These are phyloP conservation scores for Blastomyces percursus DNA, from an alignment of 2,329 filamentous ascomycete genomes.

Conservation along the genomic window DNA sequence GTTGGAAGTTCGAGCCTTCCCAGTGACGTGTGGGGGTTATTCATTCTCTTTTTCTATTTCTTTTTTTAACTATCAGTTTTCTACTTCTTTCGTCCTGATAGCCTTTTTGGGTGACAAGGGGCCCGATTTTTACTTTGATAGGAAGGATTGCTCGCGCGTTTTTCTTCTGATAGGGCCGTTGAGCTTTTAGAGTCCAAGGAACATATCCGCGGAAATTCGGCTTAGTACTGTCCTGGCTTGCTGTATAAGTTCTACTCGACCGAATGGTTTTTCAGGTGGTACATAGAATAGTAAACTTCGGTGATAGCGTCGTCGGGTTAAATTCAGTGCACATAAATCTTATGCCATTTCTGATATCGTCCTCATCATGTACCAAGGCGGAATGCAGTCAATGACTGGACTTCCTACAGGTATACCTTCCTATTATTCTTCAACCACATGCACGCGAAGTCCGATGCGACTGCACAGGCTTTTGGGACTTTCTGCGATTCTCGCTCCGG, in stretches of 20 bases:
- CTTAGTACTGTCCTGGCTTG: neutral
- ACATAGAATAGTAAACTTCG: neutral
- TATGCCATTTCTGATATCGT: neutral
- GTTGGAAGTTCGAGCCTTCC: slow-evolving; percentile 35
- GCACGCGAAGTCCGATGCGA: neutral
- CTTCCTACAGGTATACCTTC: neutral
- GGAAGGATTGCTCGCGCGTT: no score
- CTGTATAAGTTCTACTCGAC: neutral
- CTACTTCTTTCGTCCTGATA: no score
- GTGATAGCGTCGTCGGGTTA: neutral
- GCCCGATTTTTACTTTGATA: no score
- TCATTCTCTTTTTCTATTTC: neutral
- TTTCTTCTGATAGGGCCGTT: no score
- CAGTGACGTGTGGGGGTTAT: slow-evolving; percentile 28
- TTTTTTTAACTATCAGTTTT: neutral
- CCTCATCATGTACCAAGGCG: neutral
- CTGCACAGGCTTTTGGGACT: neutral
- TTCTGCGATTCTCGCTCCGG: neutral
- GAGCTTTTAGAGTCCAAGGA: neutral
- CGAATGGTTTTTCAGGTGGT: neutral
- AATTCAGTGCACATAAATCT: neutral
- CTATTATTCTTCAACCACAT: neutral
- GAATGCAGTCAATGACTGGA: neutral
- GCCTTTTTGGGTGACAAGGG: no score
- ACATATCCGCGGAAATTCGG: neutral